phyloP scores from a whole-genome alignment of 2,329 filamentous ascomycete species.

The Neonectria sp. region DNA sequence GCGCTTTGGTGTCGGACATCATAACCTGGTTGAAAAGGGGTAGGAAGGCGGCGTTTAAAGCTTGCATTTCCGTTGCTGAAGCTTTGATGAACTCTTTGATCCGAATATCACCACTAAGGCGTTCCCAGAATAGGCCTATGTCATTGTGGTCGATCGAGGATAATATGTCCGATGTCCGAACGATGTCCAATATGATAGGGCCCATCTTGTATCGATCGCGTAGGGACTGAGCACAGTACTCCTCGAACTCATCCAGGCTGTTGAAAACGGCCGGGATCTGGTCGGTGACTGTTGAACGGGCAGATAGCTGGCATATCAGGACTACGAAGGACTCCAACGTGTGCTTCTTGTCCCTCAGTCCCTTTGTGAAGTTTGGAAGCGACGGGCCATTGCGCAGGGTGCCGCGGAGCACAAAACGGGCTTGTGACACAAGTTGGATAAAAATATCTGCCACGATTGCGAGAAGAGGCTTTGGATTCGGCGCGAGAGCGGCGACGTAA shows the following conservation, averaged over 20 bases:
- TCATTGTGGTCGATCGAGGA: constrained; percentile 12
- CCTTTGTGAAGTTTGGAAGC: constrained; percentile 40
- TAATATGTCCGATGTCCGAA: constrained; percentile 20
- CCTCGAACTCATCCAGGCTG: constrained; percentile 42
- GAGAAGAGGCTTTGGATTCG: constrained; percentile 42
- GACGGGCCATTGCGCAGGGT: constrained; percentile 23
- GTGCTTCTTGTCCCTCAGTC: constrained; percentile 30
- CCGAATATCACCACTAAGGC: constrained; percentile 20
- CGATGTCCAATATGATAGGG: constrained; percentile 31
- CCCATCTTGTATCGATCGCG: constrained; percentile 24
- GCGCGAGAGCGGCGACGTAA: constrained; percentile 30
- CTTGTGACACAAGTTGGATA: constrained; percentile 30
- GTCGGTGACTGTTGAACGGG: constrained; percentile 5
- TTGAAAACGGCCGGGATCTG: constrained; percentile 28
- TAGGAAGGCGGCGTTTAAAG: constrained; percentile 49
- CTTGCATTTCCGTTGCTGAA: constrained; percentile 20
- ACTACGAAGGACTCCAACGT: constrained; percentile 40
- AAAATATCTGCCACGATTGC: constrained; percentile 37
- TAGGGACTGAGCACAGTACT: constrained; percentile 25
- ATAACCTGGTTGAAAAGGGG: constrained; percentile 53
- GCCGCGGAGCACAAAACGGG: constrained; percentile 32
- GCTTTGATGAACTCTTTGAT: constrained; percentile 33
- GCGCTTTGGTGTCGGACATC: constrained; percentile 44
- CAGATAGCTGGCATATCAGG: constrained; percentile 27
- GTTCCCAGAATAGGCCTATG: constrained; percentile 27